These are phyloP conservation scores for Penicillium sp. DNA, from an alignment of 2,329 filamentous ascomycete species.

Conservation along the genomic window DNA sequence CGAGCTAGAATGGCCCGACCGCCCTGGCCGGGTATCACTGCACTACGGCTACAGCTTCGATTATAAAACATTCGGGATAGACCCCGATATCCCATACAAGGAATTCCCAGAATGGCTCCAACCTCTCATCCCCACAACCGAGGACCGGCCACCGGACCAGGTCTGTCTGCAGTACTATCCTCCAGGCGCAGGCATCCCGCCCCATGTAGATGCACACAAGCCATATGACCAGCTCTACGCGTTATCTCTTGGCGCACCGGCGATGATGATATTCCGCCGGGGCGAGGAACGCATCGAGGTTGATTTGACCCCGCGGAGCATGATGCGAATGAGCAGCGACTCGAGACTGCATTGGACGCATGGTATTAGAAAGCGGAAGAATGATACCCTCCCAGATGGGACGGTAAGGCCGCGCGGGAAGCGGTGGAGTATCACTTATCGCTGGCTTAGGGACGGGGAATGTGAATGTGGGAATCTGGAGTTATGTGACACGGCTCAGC, in stretches of 20 bases:
- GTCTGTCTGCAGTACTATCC: conserved; percentile 62
- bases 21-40: conserved; percentile 49
- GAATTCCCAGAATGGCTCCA: conserved; percentile 53
- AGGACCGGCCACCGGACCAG: conserved; percentile 52
- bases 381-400: conserved; percentile 49
- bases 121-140: conserved; percentile 48
- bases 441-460: conserved; percentile 50
- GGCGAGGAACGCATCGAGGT: conserved; percentile 42
- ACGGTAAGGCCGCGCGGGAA: conserved; percentile 44
- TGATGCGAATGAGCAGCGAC: conserved; percentile 54
- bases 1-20: conserved; percentile 49
- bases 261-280: conserved; percentile 32
- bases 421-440: conserved; percentile 57
- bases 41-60: conserved; percentile 59
- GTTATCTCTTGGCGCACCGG: conserved; percentile 32
- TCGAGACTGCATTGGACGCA: conserved; percentile 57
- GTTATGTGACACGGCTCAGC: conserved; percentile 54
- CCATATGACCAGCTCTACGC: conserved; percentile 42
- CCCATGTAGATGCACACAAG: conserved; percentile 59
- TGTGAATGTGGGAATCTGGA: conserved; percentile 53
- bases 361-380: conserved; percentile 55
- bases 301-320: conserved; percentile 50
- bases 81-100: conserved; percentile 50
- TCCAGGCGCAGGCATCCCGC: conserved; percentile 59
- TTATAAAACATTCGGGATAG: conserved; percentile 59